Conservation (phyloP, 2,329 filamentous ascomycete species). For the Paracorniculantispora psalliotae region DNA sequence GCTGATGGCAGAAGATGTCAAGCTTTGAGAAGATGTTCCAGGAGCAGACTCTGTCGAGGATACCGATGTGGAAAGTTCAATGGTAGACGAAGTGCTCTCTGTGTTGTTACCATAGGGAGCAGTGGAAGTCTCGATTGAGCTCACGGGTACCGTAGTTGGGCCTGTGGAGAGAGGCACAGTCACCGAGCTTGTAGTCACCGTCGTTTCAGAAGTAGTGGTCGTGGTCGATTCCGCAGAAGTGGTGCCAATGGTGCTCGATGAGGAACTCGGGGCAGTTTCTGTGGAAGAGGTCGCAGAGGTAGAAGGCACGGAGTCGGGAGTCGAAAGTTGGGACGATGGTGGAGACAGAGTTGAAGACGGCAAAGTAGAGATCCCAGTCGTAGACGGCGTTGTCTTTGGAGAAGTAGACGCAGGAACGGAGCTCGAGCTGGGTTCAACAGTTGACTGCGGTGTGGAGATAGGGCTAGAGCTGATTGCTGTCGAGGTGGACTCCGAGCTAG, state of each 20-base stretch:
- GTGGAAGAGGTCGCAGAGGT: neutral
- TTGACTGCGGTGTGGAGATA: neutral
- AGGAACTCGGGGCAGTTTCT: neutral
- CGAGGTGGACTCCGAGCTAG: neutral
- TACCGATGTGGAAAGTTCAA: neutral
- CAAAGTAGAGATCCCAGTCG: no score
- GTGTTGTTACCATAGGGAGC: neutral
- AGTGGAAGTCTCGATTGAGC: neutral
- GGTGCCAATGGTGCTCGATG: neutral
- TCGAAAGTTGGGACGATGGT: neutral
- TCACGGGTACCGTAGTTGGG: neutral
- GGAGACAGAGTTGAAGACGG: neutral
- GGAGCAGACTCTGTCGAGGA: neutral
- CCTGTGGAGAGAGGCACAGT: neutral
- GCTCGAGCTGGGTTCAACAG: neutral
- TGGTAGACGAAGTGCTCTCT: neutral
- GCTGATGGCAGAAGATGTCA: neutral
- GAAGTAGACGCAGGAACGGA: neutral
- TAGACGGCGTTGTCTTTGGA: neutral
- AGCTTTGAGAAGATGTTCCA: neutral
- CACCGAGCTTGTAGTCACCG: neutral
- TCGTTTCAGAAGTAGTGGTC: neutral
- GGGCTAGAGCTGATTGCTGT: neutral
- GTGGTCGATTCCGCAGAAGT: neutral
- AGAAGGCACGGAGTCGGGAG: neutral